Evolutionary conservation across 1,284 basidiomycete genomes (phyloP).

Genomic region (Ganoderma meredithae): DNA sequence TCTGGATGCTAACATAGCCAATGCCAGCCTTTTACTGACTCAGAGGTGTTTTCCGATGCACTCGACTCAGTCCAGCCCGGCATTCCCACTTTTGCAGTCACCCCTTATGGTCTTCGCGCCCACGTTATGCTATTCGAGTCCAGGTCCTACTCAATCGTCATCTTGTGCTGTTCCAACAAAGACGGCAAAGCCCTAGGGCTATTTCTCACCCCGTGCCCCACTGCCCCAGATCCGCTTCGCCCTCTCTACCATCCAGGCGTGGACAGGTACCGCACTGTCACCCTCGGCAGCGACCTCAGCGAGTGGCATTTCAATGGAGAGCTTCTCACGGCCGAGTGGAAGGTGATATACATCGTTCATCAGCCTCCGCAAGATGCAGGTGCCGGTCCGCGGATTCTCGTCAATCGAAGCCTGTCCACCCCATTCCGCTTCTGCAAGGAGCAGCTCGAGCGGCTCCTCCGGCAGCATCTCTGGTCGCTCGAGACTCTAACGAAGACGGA

Average conservation of each 20-base stretch:
- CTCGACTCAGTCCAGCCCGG: constrained; percentile 4
- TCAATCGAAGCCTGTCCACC: constrained; percentile 5
- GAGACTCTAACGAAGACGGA: constrained; percentile 1
- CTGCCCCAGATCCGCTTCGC: not conserved
- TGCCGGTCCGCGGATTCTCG: not conserved
- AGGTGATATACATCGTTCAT: constrained; percentile 3
- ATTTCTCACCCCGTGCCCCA: not conserved
- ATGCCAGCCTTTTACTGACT: not conserved
- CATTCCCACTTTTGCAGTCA: not conserved
- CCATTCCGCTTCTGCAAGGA: constrained; percentile 9
- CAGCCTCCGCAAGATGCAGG: constrained; percentile 4
- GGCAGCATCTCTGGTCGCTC: constrained; percentile 6
- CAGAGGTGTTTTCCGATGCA: constrained; percentile 2
- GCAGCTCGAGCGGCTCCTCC: constrained; percentile 2
- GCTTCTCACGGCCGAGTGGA: not conserved
- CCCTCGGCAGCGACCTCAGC: not conserved
- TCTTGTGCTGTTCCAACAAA: constrained; percentile 4
- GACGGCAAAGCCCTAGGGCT: not conserved
- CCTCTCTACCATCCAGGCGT: constrained; percentile 6
- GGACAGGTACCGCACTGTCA: constrained; percentile 3
- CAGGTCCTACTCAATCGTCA: not conserved
- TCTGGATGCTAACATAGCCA: not conserved
- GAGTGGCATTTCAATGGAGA: constrained; percentile 3
- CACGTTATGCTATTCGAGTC: constrained; percentile 7
- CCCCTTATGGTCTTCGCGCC: constrained; percentile 4